Percentiles rank a stretch among this genome's conserved stretches.
These are phyloP conservation scores for Cladosporium sp. DNA, from an alignment of 2,329 filamentous ascomycete genomes.

Conservation along the genomic window DNA sequence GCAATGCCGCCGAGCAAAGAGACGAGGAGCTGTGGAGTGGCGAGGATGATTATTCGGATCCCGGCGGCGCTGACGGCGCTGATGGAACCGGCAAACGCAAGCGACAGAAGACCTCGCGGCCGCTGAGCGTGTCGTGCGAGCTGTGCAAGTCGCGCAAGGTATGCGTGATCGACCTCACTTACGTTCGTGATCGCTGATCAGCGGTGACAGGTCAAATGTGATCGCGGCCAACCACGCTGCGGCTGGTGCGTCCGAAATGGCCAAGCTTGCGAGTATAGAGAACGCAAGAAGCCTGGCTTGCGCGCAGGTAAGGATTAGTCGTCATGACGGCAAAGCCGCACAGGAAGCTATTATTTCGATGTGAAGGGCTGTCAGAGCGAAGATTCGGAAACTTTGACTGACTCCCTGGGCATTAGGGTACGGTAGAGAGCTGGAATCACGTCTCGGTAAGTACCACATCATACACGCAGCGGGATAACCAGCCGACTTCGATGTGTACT, in stretches of 20 bases:
- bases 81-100: constrained; percentile 40
- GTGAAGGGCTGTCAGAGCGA: too few relatives aligned
- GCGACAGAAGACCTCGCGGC: constrained; percentile 31
- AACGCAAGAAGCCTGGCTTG: constrained; percentile 63
- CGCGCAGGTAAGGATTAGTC: constrained; percentile 22
- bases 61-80: constrained; percentile 28
- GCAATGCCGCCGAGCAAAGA: constrained; percentile 18
- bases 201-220: constrained; percentile 51
- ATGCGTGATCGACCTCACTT: constrained; percentile 12
- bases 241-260: constrained; percentile 65
- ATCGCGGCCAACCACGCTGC: constrained; percentile 69
- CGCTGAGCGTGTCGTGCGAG: constrained; percentile 56
- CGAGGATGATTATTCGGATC: constrained; percentile 27
- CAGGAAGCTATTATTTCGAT: too few relatives aligned
- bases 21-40: constrained; percentile 35
- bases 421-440: constrained; percentile 55
- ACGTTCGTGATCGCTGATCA: not conserved
- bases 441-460: constrained; percentile 45
- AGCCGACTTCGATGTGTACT: too few relatives aligned
- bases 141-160: constrained; percentile 78
- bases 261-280: constrained; percentile 61
- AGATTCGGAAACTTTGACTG: not conserved
- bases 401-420: constrained; percentile 32
- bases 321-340: not conserved
- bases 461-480: not conserved